Evolutionary conservation across 805 yeast genomes (phyloP), one percentile per base, ranked within the genome.

Genomic region (Saturnispora gosingensis): DNA sequence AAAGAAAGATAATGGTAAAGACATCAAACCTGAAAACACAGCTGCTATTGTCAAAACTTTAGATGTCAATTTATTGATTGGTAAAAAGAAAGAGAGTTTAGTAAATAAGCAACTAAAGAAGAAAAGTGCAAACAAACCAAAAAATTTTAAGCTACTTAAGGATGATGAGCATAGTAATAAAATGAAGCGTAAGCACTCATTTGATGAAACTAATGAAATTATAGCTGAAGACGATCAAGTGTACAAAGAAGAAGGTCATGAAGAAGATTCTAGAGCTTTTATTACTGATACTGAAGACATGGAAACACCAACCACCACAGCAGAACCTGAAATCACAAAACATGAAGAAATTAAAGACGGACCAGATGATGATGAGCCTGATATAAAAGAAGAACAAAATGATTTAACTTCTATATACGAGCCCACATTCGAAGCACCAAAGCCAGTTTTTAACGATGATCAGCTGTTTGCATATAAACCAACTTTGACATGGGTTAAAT

Each of bases 351-450:
- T 22, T 8, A 36, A 36, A 13, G 46, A 38, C 8, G 5, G 9
- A 20, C 11, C 20, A 30, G 36, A n/a, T 11, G 38, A 39, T 16
- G 30, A 35, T 6, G 9, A 2, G 13, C 13, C 10, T 27, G 27
- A 15, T 15, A 2, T 8, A 2, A 24, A 27, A 27, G 16, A 11
- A 8, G 24, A 39, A 25, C 20, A 16, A 18, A 4, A 9, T n/a
- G 6, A n/a, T 25, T 27, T 5, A 22, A 72, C 69, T 25, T 58
- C 54, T 20, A 55, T 59, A 25, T 84, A 76, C 59, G 70, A 71
- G 51, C 88, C 95, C 0, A 67, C 77, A 0, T 68, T 75, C 2
- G 74, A 63, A 1, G 51, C 56, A 4, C 88, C 91, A 1, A 55
- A 62, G 13, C 75, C 88, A 0, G 88, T 84, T 2, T 75, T 67